phyloP scores from a whole-genome alignment of 352 stramenopile species.

The Globisporangium perplexum region DNA sequence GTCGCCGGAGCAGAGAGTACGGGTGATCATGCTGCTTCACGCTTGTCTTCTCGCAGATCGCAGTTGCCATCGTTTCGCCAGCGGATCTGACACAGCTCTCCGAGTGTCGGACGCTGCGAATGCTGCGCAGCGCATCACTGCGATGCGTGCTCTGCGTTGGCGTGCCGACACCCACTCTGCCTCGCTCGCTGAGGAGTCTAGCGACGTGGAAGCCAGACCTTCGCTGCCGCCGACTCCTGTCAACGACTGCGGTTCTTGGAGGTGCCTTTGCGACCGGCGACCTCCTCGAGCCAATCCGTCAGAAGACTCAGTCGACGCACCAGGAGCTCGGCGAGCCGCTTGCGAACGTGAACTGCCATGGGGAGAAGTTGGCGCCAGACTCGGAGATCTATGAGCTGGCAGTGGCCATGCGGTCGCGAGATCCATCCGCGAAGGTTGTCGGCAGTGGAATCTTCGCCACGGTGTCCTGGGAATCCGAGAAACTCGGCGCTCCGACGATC shows the following conservation, averaged over 20 bases:
- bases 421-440: not conserved
- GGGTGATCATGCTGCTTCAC: not conserved
- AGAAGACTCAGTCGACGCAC: not conserved
- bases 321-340: constrained; percentile 10
- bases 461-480: constrained; percentile 9
- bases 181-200: constrained; percentile 6
- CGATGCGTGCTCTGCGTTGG: constrained; percentile 7
- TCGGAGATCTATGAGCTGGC: constrained; percentile 9
- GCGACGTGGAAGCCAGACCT: constrained; percentile 9
- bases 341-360: not conserved
- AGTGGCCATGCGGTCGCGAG: constrained; percentile 2
- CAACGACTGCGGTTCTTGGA: not conserved
- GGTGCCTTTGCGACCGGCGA: constrained; percentile 8
- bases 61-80: constrained; percentile 3
- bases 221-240: not conserved
- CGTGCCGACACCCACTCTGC: constrained; percentile 3
- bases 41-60: constrained; percentile 1
- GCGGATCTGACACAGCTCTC: constrained; percentile 2
- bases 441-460: constrained; percentile 9
- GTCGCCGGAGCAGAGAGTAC: too few relatives aligned
- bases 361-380: not conserved
- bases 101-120: constrained; percentile 10
- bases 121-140: constrained; percentile 2
- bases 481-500: constrained; percentile 5
- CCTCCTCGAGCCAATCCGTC: constrained; percentile 6